A percentile compares a stretch with the other conserved stretches of the same genome.
These are phyloP conservation scores for Boletus patriciae DNA, from an alignment of 768 basidiomycete species.

Conservation along the genomic window DNA sequence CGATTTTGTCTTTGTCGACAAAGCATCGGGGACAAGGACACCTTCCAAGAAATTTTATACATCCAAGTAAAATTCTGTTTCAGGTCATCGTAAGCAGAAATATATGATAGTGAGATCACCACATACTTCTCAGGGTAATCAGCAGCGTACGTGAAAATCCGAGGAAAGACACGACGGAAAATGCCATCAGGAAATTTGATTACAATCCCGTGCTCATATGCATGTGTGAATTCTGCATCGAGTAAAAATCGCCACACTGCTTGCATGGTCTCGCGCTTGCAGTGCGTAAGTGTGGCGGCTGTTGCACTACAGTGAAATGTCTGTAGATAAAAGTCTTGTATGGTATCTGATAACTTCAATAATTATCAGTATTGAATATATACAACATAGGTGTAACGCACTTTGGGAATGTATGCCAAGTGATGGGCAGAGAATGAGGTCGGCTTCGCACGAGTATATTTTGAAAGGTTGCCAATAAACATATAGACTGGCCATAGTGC, in stretches of 20 bases:
- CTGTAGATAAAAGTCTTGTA: background rate
- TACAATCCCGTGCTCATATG: constrained; percentile 22
- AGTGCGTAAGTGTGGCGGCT: constrained; percentile 7
- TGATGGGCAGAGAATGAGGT: background rate
- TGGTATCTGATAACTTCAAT: background rate
- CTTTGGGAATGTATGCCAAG: background rate
- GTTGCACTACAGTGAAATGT: background rate
- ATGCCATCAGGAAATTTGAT: constrained; percentile 25
- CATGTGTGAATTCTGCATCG: constrained; percentile 22
- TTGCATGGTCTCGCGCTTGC: constrained; percentile 27
- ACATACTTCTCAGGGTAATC: constrained; percentile 41
- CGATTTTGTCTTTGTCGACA: background rate
- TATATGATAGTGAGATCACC: too few species aligned
- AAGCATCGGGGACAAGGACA: constrained; percentile 26
- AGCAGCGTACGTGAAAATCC: constrained; percentile 27
- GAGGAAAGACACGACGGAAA: constrained; percentile 9
- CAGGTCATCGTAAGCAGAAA: too few species aligned
- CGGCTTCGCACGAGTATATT: constrained; percentile 1
- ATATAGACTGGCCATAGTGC: constrained; percentile 17
- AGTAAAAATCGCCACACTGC: constrained; percentile 23
- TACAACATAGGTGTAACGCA: too few species aligned
- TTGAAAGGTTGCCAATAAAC: constrained; percentile 1
- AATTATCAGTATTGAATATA: background rate
- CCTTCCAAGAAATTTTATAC: constrained; percentile 16
- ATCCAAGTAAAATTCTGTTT: constrained; percentile 20